Conservation (phyloP, 495 filamentous ascomycete genomes). For the Hypoxylon crocopeplum region DNA sequence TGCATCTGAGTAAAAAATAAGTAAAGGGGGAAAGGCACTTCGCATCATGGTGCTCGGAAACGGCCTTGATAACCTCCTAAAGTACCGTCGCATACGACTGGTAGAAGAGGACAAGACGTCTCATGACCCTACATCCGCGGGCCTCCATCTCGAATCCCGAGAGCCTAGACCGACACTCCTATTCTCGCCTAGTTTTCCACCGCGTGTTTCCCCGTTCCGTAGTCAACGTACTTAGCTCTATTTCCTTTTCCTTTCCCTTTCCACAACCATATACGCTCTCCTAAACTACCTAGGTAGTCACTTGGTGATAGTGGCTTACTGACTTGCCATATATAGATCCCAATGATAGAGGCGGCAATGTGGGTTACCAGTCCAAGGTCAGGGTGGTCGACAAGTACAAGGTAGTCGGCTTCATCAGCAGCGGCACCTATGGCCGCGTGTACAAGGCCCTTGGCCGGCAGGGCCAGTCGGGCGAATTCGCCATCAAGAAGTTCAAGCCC, state of each 20-base stretch:
- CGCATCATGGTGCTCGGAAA: conserved; percentile 22
- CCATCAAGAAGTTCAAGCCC: conserved; percentile 99
- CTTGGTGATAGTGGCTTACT: conserved; percentile 25
- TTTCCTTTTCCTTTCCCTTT: conserved; percentile 37
- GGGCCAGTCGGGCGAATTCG: conserved; percentile 76
- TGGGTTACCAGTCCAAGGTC: conserved; percentile 82
- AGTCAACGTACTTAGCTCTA: conserved; percentile 33
- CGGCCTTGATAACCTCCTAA: conserved; percentile 9
- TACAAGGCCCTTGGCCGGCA: conserved; percentile 92
- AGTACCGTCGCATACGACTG: conserved; percentile 6
- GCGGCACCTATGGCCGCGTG: conserved; percentile 97
- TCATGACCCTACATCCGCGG: conserved; percentile 5
- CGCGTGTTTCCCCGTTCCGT: conserved; percentile 12
- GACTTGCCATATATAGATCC: conserved; percentile 47
- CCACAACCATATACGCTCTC: conserved; percentile 56
- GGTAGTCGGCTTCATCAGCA: conserved; percentile 97
- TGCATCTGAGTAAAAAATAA: not conserved
- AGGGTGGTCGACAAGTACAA: conserved; percentile 90
- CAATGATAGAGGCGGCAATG: conserved; percentile 53
- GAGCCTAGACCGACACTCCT: conserved; percentile 10
- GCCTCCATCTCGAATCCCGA: conserved; percentile 11
- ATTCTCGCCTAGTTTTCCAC: conserved; percentile 15
- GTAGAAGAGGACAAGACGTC: conserved; percentile 1
- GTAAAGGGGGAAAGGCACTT: not conserved
- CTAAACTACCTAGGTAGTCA: too few species aligned